Evolutionary conservation across 2,329 filamentous ascomycete genomes (phyloP), one percentile per base, ranked within the genome.

Genomic region (Paecilomyces fulvus): DNA sequence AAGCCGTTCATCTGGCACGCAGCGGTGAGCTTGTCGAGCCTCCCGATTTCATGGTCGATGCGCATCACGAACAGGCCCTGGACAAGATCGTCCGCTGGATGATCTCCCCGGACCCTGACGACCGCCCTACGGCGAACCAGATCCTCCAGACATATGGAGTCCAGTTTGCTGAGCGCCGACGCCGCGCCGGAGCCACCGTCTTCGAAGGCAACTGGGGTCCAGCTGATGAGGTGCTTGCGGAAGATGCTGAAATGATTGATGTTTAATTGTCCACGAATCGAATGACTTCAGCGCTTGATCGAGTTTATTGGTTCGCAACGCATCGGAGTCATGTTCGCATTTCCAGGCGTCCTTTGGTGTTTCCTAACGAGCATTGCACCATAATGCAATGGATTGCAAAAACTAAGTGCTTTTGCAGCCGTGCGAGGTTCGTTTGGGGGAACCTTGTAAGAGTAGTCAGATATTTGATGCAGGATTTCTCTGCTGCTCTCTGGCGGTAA

Each of bases 151-250:
- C 86, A 1, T 84, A 86, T 52, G 90, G 90, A 23, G 81, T 96
- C 54, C 82, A 81, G 59, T 99, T 94, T 89, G 87, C 95, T 30
- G 82, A 85, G 55, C 76, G 79, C 53, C 85, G 91, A 60, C 85
- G 91, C 55, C 85, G 88, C 55, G 89, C 91, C 10, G 89, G 91
- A 49, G 94, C 94, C n/a, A 96, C 91, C 0, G 86, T 99, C 54
- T 99, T 89, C 65, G 94, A 99, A 75, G 94, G 94, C 60, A 94
- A 90, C 70, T 99, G 92, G 88, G 94, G 94, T 3, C 92, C 92
- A 30, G 81, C 81, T 23, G 86, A 86, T 61, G 81, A 85, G 60
- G 77, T 85, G 20, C 75, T 85, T 55, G 75, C 75, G 23, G 77
- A 79, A 63, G 78, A 81, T 68, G 78, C 81, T 50, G 83, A 86